A percentile compares a stretch with the other conserved stretches of the same genome.
phyloP scores from a whole-genome alignment of 2,329 filamentous ascomycete genomes.

The Claviceps africana region DNA sequence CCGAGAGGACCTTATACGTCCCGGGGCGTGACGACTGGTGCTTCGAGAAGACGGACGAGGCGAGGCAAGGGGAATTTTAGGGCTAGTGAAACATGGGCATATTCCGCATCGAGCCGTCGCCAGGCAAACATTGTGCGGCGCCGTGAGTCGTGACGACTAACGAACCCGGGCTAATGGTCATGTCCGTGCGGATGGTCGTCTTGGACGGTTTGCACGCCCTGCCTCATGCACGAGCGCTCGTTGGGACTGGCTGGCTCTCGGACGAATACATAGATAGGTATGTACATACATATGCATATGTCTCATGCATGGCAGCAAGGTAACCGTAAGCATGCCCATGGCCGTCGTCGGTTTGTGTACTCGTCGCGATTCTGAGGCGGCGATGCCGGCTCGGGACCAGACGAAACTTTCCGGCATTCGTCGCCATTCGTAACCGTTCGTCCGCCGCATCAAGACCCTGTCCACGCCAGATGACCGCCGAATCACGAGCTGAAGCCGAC shows the following conservation, averaged over 20 bases:
- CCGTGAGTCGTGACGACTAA: neutral
- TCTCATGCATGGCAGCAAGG: neutral
- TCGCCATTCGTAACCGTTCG: too few relatives aligned
- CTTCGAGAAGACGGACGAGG: neutral
- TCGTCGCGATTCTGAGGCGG: too few relatives aligned
- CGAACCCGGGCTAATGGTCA: neutral
- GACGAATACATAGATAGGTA: too few relatives aligned
- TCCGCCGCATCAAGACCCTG: too few relatives aligned
- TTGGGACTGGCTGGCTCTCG: neutral
- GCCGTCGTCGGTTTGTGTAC: too few relatives aligned
- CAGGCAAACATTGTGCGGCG: too few relatives aligned
- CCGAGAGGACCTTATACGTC: neutral
- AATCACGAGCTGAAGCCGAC: too few relatives aligned
- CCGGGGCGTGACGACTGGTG: neutral
- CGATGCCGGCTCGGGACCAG: too few relatives aligned
- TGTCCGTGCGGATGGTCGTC: neutral
- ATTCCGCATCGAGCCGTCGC: neutral
- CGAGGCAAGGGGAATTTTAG: neutral
- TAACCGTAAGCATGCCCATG: too few relatives aligned
- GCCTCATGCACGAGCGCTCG: neutral
- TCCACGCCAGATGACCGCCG: too few relatives aligned
- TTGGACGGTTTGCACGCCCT: too few relatives aligned
- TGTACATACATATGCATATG: neutral
- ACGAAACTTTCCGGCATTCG: too few relatives aligned
- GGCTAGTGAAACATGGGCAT: neutral